phyloP scores from a whole-genome alignment of 352 stramenopile genomes.

The Phytophthora litchii region DNA sequence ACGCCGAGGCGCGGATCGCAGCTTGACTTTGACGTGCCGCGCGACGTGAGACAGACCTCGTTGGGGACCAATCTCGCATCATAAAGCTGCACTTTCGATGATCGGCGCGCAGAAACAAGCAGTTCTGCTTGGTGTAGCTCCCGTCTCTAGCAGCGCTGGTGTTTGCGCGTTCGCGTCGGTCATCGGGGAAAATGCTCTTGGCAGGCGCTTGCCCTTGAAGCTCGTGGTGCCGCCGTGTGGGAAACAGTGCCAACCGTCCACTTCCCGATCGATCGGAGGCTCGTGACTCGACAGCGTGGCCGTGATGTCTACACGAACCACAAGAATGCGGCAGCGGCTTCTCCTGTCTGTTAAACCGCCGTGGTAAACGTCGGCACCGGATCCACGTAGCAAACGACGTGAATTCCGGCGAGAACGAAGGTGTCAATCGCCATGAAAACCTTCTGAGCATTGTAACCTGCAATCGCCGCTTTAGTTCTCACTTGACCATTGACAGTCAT shows the following conservation, averaged over 20 bases:
- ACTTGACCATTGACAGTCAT: no score
- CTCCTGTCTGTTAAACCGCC: not conserved
- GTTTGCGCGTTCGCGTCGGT: constrained; percentile 26
- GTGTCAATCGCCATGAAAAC: no score
- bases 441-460: no score
- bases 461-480: no score
- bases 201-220: not conserved
- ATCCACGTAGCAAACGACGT: constrained; percentile 6
- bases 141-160: constrained; percentile 14
- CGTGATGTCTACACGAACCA: constrained; percentile 5
- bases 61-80: constrained; percentile 9
- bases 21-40: constrained; percentile 15
- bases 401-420: not conserved
- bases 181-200: constrained; percentile 32
- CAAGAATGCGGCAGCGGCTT: constrained; percentile 8
- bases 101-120: constrained; percentile 17
- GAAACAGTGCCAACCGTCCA: not conserved
- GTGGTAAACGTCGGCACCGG: not conserved
- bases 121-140: constrained; percentile 17
- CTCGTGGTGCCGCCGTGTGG: constrained; percentile 5
- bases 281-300: constrained; percentile 25
- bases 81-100: no score
- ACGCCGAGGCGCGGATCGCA: constrained; percentile 11
- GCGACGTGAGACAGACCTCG: constrained; percentile 23
- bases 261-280: not conserved